These are phyloP conservation scores for Haematococcus lacustris DNA, from an alignment of 139 green algal genomes.

Conservation along the genomic window DNA sequence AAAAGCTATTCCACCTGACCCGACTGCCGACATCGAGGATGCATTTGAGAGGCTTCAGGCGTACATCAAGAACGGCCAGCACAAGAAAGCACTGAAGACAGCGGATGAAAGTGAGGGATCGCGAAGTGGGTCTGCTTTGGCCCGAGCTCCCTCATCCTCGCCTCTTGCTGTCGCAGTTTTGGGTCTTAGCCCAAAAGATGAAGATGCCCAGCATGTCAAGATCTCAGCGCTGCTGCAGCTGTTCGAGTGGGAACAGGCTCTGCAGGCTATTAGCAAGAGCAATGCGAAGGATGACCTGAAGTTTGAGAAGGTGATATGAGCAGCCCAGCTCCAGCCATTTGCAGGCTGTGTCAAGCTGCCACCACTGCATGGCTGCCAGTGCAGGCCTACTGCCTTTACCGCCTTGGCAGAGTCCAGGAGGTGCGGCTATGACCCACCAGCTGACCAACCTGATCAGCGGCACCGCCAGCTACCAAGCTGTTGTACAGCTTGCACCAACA, in stretches of 20 bases:
- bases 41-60: neutral
- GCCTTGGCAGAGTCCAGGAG: conserved; percentile 52
- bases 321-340: no score
- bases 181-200: conserved; percentile 46
- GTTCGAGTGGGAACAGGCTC: conserved; percentile 43
- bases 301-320: conserved; percentile 75
- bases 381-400: conserved; percentile 86
- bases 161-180: conserved; percentile 73
- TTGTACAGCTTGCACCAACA: no score
- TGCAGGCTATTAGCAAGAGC: conserved; percentile 21
- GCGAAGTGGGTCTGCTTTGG: neutral
- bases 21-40: no score
- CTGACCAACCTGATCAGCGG: no score
- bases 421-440: no score
- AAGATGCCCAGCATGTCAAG: conserved; percentile 62
- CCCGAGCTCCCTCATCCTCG: no score
- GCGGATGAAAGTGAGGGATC: conserved; percentile 53
- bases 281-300: conserved; percentile 16
- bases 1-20: no score
- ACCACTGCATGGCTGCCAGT: conserved; percentile 1
- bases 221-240: conserved; percentile 55
- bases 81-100: conserved; percentile 54
- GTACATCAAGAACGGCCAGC: conserved; percentile 19
- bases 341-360: no score
- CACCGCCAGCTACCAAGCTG: no score